Base-by-base conservation (phyloP, 345 rosid genomes). In the Hibiscus mutabilis region DNA sequence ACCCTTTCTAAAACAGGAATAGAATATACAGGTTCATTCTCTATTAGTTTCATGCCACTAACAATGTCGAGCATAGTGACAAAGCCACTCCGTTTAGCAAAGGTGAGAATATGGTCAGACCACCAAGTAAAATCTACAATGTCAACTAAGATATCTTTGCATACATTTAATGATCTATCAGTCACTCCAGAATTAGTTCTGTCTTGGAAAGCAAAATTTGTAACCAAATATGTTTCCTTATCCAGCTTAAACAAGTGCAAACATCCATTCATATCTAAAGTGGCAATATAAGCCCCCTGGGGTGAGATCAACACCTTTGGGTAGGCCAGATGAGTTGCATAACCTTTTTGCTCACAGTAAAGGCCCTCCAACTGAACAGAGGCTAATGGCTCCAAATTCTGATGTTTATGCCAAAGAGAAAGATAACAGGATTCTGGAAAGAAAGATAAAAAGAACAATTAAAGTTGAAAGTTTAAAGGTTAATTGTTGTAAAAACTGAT, bases 121-220 rank as follows among this genome's bases (percentile, higher is more conserved):
- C 99, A 95, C 99, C 97, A 95, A 58, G 97, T 84, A 67, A 92
- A 90, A 78, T 95, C 99, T 59, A 75, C 77, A 61, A 82, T 75
- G 76, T 80, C 86, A 69, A 71, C 75, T 52, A 86, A 77, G 75
- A 74, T 60, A 31, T 85, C 86, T 73, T 40, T 42, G 60, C 67
- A 44, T 53, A 57, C 68, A 49, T 63, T 61, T 25, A 75, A 55
- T 40, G 49, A 57, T 35, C 69, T 75, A 76, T 75, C 78, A 49
- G 78, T 71, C 69, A 72, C 77, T 74, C 62, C 73, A 57, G 83
- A 79, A 19, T 68, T 68, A 61, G 75, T 73, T 74, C 72, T 69
- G 60, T 70, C 89, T 73, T 64, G 68, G n/a, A 73, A 72, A 66
- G 65, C 56, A 74, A 79, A 71, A 60, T 70, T 77, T 37, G 83